These are phyloP conservation scores for Aspergillus caelatus DNA, from an alignment of 2,329 filamentous ascomycete genomes.

Conservation along the genomic window DNA sequence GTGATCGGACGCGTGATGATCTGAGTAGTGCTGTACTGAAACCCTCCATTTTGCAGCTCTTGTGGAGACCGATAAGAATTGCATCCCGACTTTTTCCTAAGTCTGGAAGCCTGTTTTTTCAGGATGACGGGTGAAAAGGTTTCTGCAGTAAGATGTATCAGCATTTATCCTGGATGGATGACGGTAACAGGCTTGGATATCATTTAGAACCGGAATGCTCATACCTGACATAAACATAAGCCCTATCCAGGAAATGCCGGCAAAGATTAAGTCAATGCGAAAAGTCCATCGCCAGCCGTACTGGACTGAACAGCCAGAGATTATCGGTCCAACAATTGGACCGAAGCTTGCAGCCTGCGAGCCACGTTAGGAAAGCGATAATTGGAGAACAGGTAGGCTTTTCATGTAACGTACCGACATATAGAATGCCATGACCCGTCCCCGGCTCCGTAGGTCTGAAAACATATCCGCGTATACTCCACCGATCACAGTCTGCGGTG, in stretches of 20 bases:
- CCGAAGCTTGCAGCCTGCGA: constrained; percentile 41
- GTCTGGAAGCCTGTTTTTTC: constrained; percentile 56
- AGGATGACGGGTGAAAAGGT: constrained; percentile 64
- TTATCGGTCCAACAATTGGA: constrained; percentile 46
- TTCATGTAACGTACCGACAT: constrained; percentile 35
- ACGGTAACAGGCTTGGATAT: neutral
- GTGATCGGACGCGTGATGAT: constrained; percentile 71
- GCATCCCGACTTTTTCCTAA: constrained; percentile 60
- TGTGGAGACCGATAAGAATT: constrained; percentile 58
- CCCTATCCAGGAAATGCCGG: constrained; percentile 59
- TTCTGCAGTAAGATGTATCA: constrained; percentile 41
- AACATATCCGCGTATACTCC: constrained; percentile 53
- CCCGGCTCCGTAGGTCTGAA: constrained; percentile 39
- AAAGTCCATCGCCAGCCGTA: constrained; percentile 53
- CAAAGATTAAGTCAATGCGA: constrained; percentile 68
- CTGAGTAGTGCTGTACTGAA: constrained; percentile 58
- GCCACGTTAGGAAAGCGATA: neutral
- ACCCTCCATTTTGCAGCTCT: constrained; percentile 56
- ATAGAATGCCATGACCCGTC: constrained; percentile 44
- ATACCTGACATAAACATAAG: constrained; percentile 61
- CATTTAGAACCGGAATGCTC: neutral
- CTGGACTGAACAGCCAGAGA: constrained; percentile 46
- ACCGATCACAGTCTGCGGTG: constrained; percentile 47
- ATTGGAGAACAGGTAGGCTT: neutral
- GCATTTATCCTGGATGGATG: neutral